Percentiles rank a stretch among this genome's conserved stretches.
Evolutionary conservation across 805 yeast species (phyloP).

Genomic region (Starmerella stigmatis): DNA sequence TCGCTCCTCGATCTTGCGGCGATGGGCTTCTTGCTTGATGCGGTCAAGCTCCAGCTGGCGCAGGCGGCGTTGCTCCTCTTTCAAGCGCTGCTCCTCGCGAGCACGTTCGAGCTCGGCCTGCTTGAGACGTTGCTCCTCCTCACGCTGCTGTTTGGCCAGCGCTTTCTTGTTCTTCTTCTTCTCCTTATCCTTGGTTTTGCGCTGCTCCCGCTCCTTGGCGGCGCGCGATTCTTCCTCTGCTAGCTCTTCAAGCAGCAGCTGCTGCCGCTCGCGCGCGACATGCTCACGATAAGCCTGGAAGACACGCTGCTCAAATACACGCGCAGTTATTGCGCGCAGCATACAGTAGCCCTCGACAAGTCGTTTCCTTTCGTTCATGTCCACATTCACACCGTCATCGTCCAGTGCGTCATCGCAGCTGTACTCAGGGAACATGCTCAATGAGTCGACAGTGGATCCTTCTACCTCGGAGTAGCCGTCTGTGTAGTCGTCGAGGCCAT

Average conservation of each 20-base stretch:
- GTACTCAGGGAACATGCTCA: slow-evolving; percentile 27
- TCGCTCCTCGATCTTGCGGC: slow-evolving; percentile 27
- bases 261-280: slow-evolving; percentile 57
- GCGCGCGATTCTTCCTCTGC: slow-evolving; percentile 27
- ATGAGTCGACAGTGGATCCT: slow-evolving; percentile 11
- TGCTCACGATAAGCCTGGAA: slow-evolving; percentile 68
- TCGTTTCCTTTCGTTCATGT: slow-evolving; percentile 36
- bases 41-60: slow-evolving; percentile 26
- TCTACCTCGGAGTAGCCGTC: slow-evolving; percentile 6
- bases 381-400: slow-evolving; percentile 27
- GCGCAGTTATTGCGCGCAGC: slow-evolving; percentile 69
- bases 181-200: slow-evolving; percentile 34
- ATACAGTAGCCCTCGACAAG: slow-evolving; percentile 70
- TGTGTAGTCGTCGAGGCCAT: slow-evolving; percentile 16
- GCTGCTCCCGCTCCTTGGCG: slow-evolving; percentile 29
- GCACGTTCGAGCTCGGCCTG: slow-evolving; percentile 30
- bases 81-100: slow-evolving; percentile 25
- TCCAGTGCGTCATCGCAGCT: slow-evolving; percentile 29
- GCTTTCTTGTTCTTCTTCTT: slow-evolving; percentile 36
- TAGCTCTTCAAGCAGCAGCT: slow-evolving; percentile 30
- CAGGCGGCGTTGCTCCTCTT: slow-evolving; percentile 21
- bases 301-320: slow-evolving; percentile 62
- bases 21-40: slow-evolving; percentile 27
- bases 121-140: slow-evolving; percentile 32
- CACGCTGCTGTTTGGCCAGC: slow-evolving; percentile 32